Base-by-base conservation (phyloP, 129 eudicot genomes). In the Flaveria trinervia region DNA sequence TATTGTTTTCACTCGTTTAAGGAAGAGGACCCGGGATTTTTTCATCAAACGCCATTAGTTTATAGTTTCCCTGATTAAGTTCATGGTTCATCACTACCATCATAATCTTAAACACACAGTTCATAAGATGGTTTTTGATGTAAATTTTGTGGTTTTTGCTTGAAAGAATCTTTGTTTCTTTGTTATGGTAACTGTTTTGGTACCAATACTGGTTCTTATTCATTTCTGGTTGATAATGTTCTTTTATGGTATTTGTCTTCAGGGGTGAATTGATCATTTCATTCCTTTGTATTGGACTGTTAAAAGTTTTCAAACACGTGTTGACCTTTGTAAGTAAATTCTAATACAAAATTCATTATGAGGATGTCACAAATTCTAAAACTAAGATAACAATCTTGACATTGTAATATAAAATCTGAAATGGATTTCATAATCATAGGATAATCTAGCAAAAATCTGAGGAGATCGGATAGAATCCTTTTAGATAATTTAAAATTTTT, bases 21-120 rank as follows among this genome's bases (percentile, higher is more conserved):
- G 93, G 86, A 93, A 90, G 89, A 85, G 97, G 83, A 90, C 97
- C 7, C 74, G 66, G 65, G 82, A 80, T 87, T 90, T 88, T 78
- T 75, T 90, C n/a, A 30, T 76, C 46, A 90, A 82, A 45, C 74
- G 70, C 18, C 70, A 72, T 70, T 78, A 52, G 59, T 85, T 55
- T 46, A 59, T 59, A 62, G 55, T 60, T 23, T 57, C 5, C 39
- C 39, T 10, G 3, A 67, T 54, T 46, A 62, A 17, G 45, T 25
- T 30, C 57, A 28, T 51, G 64, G 16, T 72, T 48, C 51, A 8
- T 44, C 26, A 41, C 61, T n/a, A 16, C 61, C 36, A 10, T 75
- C 79, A 30, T 75, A 62, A 56, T 56, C 25, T 43, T 74, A 75
- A 75, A 41, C 59, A 26, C 41, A 16, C 61, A 28, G 30, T 62